Evolutionary conservation across 257 asterid genomes (phyloP).

Genomic region (Penstemon davidsonii): DNA sequence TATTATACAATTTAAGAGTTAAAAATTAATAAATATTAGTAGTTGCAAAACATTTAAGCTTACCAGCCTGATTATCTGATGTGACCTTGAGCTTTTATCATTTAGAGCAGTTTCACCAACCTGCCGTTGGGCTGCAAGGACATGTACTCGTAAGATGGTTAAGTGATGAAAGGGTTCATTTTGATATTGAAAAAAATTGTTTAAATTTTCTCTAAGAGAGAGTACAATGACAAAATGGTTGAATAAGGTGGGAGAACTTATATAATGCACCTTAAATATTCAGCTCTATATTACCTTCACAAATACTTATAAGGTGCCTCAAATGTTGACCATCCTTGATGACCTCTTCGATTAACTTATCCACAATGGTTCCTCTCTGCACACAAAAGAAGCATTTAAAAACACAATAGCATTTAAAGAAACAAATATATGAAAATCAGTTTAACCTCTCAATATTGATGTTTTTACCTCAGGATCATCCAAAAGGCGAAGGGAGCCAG

Average conservation of each 20-base stretch:
- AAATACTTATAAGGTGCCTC: slow-evolving; percentile 64
- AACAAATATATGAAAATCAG: slow-evolving; percentile 7
- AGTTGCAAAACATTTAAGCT: slow-evolving; percentile 19
- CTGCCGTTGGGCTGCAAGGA: slow-evolving; percentile 88
- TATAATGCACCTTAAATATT: not conserved
- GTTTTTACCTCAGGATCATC: slow-evolving; percentile 88
- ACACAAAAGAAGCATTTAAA: slow-evolving; percentile 20
- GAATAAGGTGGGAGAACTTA: slow-evolving; percentile 16
- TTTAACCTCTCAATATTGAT: slow-evolving; percentile 7
- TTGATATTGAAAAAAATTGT: not conserved
- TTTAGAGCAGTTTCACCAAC: slow-evolving; percentile 91
- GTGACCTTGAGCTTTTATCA: slow-evolving; percentile 97
- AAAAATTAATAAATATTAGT: not conserved
- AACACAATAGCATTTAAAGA: slow-evolving; percentile 22
- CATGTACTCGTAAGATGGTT: slow-evolving; percentile 21
- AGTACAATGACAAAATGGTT: slow-evolving; percentile 10
- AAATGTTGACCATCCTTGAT: slow-evolving; percentile 73
- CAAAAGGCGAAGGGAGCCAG: slow-evolving; percentile 80
- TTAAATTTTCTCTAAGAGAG: not conserved
- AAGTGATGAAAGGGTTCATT: too few species aligned
- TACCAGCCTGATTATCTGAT: slow-evolving; percentile 96
- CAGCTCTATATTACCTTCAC: slow-evolving; percentile 63
- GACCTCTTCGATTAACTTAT: slow-evolving; percentile 75
- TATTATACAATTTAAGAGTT: slow-evolving; percentile 14
- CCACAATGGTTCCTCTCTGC: slow-evolving; percentile 95